Base-by-base conservation (phyloP, 257 asterid species). In the Fraxinus americana region DNA sequence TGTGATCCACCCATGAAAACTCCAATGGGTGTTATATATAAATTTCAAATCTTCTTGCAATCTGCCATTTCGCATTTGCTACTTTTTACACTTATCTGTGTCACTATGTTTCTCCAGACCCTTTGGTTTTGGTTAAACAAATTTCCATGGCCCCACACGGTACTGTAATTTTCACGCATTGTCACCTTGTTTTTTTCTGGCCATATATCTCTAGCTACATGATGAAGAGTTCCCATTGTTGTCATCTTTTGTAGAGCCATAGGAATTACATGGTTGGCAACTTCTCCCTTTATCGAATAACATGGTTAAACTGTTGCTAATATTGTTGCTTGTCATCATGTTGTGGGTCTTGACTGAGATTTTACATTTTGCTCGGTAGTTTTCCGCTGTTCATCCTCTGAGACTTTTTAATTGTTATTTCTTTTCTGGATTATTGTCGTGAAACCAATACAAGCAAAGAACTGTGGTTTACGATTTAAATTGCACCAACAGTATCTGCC, bases 11-110 rank as follows among this genome's bases (percentile, higher is more conserved):
- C 43, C 43, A 38, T 38, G 9, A 7, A 36, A 36, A 36, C 41
- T 36, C 41, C 41, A 36, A 70, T 57, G 73, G 45, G 16, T 67
- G 73, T 67, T 70, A 13, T 76, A 38, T 34, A 29, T 27, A 38
- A 61, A 59, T 21, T n/a, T n/a, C 16, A 59, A 21, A 59, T 59
- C 61, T 69, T 65, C 73, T 10, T 74, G 67, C 77, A 32, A 57
- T 72, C 76, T 63, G 29, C 29, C 5, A 14, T 2, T 70, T 45
- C 36, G 61, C 6, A 8, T 70, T 63, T 25, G 17, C 38, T 69
- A 35, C n/a, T 67, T 67, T 14, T 4, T 11, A 50, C 1, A 70
- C 61, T 29, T 32, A 10, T 39, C 32, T 48, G 21, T 14, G 12
- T 66, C 67, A 21, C 2, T 32, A 14, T 11, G 32, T 72, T 67